Evolutionary conservation across 1,284 basidiomycete genomes (phyloP).

Genomic region (Cryptococcus neoformans): DNA sequence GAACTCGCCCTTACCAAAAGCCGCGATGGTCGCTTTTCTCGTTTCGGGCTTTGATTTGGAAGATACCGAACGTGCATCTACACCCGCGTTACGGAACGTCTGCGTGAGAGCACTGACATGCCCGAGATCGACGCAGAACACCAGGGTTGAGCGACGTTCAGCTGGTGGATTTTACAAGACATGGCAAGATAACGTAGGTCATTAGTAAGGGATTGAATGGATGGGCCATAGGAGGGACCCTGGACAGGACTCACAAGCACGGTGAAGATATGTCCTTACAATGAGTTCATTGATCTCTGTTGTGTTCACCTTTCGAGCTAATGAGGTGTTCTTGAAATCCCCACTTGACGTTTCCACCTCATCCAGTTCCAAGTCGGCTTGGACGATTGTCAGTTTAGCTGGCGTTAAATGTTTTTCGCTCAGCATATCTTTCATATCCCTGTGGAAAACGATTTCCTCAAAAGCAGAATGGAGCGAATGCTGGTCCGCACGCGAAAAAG

Average conservation of each 20-base stretch:
- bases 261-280: constrained; percentile 69
- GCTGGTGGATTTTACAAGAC: constrained; percentile 40
- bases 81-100: constrained; percentile 68
- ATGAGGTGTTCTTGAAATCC: constrained; percentile 72
- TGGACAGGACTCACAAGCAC: constrained; percentile 56
- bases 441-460: constrained; percentile 88
- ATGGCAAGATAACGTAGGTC: neutral
- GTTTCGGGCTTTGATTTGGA: constrained; percentile 65
- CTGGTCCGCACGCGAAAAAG: constrained; percentile 89
- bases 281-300: constrained; percentile 69
- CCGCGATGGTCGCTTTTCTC: constrained; percentile 62
- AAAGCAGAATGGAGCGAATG: constrained; percentile 85
- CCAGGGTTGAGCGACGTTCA: constrained; percentile 74
- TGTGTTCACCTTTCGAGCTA: constrained; percentile 77
- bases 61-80: constrained; percentile 83
- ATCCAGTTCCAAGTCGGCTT: constrained; percentile 67
- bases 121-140: constrained; percentile 83
- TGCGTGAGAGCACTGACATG: constrained; percentile 78
- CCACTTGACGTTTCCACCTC: constrained; percentile 64
- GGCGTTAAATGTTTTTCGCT: constrained; percentile 81
- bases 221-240: neutral
- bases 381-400: constrained; percentile 76
- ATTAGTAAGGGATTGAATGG: neutral
- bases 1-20: constrained; percentile 69
- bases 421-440: constrained; percentile 91